A percentile compares a stretch with the other conserved stretches of the same genome.
phyloP scores from a whole-genome alignment of 257 asterid species.

The Oldenlandia corymbosa region DNA sequence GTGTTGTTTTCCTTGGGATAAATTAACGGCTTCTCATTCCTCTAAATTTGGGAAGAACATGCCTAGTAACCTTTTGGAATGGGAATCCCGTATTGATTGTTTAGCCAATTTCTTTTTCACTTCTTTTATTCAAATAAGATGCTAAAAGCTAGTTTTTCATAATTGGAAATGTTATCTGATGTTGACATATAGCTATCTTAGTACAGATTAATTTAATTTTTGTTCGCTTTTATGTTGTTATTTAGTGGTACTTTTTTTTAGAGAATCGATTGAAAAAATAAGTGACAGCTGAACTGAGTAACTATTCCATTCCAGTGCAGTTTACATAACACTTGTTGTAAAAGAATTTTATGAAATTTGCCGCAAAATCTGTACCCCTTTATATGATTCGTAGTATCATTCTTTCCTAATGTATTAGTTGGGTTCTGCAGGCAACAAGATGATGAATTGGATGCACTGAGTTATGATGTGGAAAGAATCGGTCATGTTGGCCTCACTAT shows the following conservation, averaged over 20 bases:
- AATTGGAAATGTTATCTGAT: neutral
- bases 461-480: constrained; percentile 82
- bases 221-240: no score
- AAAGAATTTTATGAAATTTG: neutral
- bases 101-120: neutral
- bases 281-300: neutral
- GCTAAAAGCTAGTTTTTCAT: neutral
- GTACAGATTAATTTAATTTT: no score
- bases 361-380: neutral
- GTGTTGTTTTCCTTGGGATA: neutral
- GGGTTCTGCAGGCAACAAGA: constrained; percentile 22
- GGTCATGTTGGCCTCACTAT: constrained; percentile 97
- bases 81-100: neutral
- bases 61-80: no score
- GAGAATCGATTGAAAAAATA: neutral
- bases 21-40: neutral
- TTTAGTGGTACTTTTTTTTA: neutral
- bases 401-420: neutral
- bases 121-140: neutral
- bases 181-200: neutral
- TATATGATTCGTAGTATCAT: neutral
- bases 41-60: neutral
- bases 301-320: no score
- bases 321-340: no score
- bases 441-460: constrained; percentile 46